Base-by-base conservation (phyloP, 176 grass and related monocot genomes). In the Avena eriantha region DNA sequence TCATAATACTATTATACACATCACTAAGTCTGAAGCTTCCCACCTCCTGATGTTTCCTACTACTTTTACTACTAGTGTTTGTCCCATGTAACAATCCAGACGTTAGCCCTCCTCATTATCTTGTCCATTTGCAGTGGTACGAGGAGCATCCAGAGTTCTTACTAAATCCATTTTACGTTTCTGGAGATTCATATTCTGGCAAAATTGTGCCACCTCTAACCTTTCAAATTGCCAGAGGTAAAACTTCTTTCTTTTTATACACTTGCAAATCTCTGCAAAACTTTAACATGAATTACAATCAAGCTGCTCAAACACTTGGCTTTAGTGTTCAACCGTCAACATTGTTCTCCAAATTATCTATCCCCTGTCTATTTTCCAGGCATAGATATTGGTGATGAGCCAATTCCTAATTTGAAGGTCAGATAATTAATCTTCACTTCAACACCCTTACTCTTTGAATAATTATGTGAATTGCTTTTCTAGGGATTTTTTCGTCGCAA, bases 391-490 rank as follows among this genome's bases (percentile, higher is more conserved):
- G 69, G 36, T 13, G 18, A 71, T 18, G 39, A 71, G 36, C 69
- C 36, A 71, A 2, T 45, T n/a, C 69, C 45, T 71, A 71, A 71
- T 45, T 21, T 71, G 69, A 71, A 71, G 69, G 69, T 71, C 19
- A 45, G 1, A 22, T 10, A 71, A 41, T 41, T 7, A 41, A 41
- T 8, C 18, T 45, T 71, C 57, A 60, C 21, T 60, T 8, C 19
- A 22, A 60, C n/a, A 3, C 41, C 68, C n/a, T n/a, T 45, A 71
- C 19, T 45, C 8, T 71, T 12, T 8, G 36, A 71, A 22, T 21
- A 71, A 71, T 71, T 21, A 22, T 11, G 45, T 47, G 45, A 22
- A 59, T 59, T 21, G 2, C 8, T 59, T 59, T 59, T 59, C 53
- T 55, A 55, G 53, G 56, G 8, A 59, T 59, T 59, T 22, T 59